Evolutionary conservation across 1,139 yeast genomes (phyloP).

Genomic region (Pichia sorboxylosa): DNA sequence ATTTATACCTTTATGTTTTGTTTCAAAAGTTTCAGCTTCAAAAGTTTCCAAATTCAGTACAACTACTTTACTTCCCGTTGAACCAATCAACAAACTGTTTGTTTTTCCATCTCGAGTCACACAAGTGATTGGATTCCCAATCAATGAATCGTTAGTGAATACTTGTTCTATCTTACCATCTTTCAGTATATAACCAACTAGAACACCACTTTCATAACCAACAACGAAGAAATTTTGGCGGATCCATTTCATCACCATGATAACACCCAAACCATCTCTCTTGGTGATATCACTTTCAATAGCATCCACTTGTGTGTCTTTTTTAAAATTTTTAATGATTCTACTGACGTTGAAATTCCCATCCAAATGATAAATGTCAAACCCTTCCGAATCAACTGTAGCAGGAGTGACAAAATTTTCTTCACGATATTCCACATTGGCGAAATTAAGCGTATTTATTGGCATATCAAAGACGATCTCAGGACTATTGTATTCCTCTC

Average conservation of each 20-base stretch:
- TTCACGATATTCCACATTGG: constrained; percentile 32
- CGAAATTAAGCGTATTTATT: constrained; percentile 44
- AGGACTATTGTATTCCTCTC: constrained; percentile 1
- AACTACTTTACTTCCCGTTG: constrained; percentile 22
- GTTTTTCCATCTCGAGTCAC: constrained; percentile 12
- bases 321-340: not conserved
- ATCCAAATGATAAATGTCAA: constrained; percentile 36
- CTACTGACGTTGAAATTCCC: not conserved
- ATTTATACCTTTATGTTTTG: constrained; percentile 22
- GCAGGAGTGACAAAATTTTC: constrained; percentile 35
- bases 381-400: constrained; percentile 38
- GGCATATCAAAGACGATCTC: constrained; percentile 31
- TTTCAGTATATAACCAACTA: constrained; percentile 26
- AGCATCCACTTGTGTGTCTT: constrained; percentile 6
- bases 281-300: constrained; percentile 10
- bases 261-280: constrained; percentile 33
- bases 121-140: constrained; percentile 40
- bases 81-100: constrained; percentile 28
- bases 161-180: constrained; percentile 3
- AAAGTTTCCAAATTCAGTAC: constrained; percentile 4
- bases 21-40: constrained; percentile 4
- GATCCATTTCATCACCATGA: constrained; percentile 36
- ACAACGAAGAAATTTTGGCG: constrained; percentile 25
- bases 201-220: constrained; percentile 52
- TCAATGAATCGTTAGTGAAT: constrained; percentile 22